Percentiles rank a stretch among this genome's conserved stretches.
Conservation (phyloP, 371 early-diverging fungal genomes). For the Saksenaea oblongispora region DNA sequence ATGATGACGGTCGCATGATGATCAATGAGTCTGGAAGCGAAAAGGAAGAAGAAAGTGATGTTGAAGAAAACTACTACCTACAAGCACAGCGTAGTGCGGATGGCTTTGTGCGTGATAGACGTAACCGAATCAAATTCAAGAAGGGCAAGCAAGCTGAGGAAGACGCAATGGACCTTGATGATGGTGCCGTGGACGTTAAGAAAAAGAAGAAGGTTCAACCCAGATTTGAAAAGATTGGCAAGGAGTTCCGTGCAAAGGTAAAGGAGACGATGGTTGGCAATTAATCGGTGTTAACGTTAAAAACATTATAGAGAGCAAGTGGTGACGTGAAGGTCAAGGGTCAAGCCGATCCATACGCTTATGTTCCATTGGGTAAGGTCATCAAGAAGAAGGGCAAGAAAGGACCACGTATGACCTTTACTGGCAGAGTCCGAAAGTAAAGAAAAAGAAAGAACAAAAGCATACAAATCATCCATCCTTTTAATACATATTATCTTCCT, state of each 20-base stretch:
- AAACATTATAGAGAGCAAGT: slow-evolving; percentile 63
- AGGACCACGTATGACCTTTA: slow-evolving; percentile 43
- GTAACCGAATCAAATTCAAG: slow-evolving; percentile 88
- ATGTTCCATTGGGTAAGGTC: slow-evolving; percentile 81
- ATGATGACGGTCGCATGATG: slow-evolving; percentile 79
- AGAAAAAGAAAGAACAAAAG: not conserved
- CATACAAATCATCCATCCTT: slow-evolving; percentile 4
- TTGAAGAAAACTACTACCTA: slow-evolving; percentile 80
- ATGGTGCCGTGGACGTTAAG: slow-evolving; percentile 44
- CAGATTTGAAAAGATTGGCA: slow-evolving; percentile 43
- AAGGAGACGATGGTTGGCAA: not conserved
- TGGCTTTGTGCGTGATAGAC: slow-evolving; percentile 82
- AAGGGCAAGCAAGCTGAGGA: slow-evolving; percentile 59
- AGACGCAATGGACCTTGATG: slow-evolving; percentile 59
- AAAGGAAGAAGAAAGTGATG: slow-evolving; percentile 46
- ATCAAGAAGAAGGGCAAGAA: slow-evolving; percentile 50
- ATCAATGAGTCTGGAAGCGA: slow-evolving; percentile 66
- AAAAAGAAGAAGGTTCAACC: slow-evolving; percentile 25
- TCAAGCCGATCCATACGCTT: slow-evolving; percentile 93
- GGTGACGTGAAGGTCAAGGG: slow-evolving; percentile 93
- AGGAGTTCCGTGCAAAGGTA: slow-evolving; percentile 69
- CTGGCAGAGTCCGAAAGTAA: slow-evolving; percentile 49
- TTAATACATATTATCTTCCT: not conserved
- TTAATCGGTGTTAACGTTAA: not conserved
- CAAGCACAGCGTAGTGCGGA: slow-evolving; percentile 79